These are phyloP conservation scores for Ehretia macrophylla DNA, from an alignment of 257 asterid species.

Conservation along the genomic window DNA sequence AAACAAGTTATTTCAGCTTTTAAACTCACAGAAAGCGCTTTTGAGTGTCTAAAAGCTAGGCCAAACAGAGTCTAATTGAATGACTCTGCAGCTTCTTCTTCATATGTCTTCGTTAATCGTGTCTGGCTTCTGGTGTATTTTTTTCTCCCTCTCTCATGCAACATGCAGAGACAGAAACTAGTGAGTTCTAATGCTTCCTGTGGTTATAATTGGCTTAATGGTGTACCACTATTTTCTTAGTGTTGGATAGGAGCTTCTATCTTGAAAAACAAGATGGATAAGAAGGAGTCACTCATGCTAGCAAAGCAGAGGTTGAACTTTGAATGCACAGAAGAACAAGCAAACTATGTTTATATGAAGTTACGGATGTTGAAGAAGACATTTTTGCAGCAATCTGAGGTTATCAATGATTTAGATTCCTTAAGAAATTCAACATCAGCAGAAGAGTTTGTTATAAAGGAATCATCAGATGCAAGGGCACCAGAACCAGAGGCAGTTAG, in stretches of 20 bases:
- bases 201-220: background rate
- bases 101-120: too few relatives aligned
- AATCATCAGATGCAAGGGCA: slow-evolving; percentile 16
- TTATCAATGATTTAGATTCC: slow-evolving; percentile 8
- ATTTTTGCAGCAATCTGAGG: slow-evolving; percentile 25
- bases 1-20: too few relatives aligned
- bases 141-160: too few relatives aligned
- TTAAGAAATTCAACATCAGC: slow-evolving; percentile 9
- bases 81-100: too few relatives aligned
- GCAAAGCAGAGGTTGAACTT: slow-evolving; percentile 28
- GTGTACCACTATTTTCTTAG: slow-evolving; percentile 18
- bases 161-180: background rate
- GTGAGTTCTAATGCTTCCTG: background rate
- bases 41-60: too few relatives aligned
- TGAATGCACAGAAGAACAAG: slow-evolving; percentile 37
- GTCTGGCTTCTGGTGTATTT: too few relatives aligned
- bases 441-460: slow-evolving; percentile 13
- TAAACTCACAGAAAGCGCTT: too few relatives aligned
- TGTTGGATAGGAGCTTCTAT: slow-evolving; percentile 45
- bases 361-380: slow-evolving; percentile 24
- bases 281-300: slow-evolving; percentile 20
- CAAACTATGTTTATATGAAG: slow-evolving; percentile 21
- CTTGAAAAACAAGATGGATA: slow-evolving; percentile 28
- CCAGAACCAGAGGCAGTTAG: slow-evolving; percentile 14
- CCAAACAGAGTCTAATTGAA: too few relatives aligned